These are phyloP conservation scores for Rhipidocladum racemiflorum DNA, from an alignment of 176 grass and related monocot species.

Conservation along the genomic window DNA sequence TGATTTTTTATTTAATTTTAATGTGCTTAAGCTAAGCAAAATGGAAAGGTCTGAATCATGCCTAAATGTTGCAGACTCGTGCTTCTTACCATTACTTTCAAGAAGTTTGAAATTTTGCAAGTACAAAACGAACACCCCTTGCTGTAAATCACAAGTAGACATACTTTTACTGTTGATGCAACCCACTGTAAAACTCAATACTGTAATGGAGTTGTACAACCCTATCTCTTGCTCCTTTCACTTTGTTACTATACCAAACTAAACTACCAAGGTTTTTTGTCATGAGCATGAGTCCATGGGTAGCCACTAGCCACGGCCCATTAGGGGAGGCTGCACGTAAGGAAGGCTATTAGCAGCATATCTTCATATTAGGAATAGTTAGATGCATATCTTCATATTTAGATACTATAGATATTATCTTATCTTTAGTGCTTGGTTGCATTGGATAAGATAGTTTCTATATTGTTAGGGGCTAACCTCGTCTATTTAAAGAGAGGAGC, in stretches of 20 bases:
- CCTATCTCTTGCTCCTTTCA: neutral
- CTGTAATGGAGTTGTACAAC: neutral
- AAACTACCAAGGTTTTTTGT: neutral
- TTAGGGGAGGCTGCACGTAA: too few species aligned
- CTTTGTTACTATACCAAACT: neutral
- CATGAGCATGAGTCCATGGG: too few species aligned
- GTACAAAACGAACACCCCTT: neutral
- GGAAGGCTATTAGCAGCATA: too few species aligned
- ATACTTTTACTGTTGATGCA: neutral
- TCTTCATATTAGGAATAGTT: too few species aligned
- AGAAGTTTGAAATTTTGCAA: neutral
- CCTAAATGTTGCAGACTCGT: neutral
- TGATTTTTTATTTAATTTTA: neutral
- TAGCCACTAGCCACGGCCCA: too few species aligned
- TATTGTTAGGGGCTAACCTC: too few species aligned
- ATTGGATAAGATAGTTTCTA: too few species aligned
- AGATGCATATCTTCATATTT: too few species aligned
- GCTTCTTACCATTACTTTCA: neutral
- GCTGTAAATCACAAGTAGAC: neutral
- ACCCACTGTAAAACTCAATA: neutral
- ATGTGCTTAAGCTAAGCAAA: neutral
- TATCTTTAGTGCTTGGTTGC: too few species aligned
- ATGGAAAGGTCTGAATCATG: too few species aligned
- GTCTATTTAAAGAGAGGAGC: too few species aligned
- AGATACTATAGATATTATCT: too few species aligned